Evolutionary conservation across 352 stramenopile species (phyloP).

Genomic region (Aphanomyces euteiches): DNA sequence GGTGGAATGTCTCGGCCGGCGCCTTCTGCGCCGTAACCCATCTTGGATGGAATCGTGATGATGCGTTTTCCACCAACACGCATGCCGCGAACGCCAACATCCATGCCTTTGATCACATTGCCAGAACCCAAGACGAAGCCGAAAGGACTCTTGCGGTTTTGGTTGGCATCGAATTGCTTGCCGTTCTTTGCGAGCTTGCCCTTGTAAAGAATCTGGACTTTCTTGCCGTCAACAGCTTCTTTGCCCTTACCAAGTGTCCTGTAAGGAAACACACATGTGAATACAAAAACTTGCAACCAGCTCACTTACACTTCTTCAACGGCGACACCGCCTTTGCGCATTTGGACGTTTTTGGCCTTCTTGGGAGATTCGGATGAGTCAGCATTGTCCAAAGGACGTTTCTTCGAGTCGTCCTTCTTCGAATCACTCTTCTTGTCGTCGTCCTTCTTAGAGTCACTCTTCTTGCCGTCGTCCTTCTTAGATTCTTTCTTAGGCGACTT

Average conservation of each 20-base stretch:
- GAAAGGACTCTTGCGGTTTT: slow-evolving; percentile 84
- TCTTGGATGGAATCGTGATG: slow-evolving; percentile 90
- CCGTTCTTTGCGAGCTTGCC: slow-evolving; percentile 69
- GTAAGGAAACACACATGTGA: slow-evolving; percentile 1
- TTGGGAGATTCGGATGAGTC: slow-evolving; percentile 67
- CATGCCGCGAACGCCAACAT: slow-evolving; percentile 91
- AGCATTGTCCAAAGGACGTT: slow-evolving; percentile 49
- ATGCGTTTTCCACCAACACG: slow-evolving; percentile 86
- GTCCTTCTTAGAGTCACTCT: slow-evolving; percentile 11
- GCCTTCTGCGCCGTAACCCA: slow-evolving; percentile 90
- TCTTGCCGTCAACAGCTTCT: slow-evolving; percentile 51
- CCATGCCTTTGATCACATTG: slow-evolving; percentile 95
- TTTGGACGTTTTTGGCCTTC: slow-evolving; percentile 60
- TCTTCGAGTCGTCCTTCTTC: slow-evolving; percentile 64
- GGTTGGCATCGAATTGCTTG: slow-evolving; percentile 77
- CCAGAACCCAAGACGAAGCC: slow-evolving; percentile 78
- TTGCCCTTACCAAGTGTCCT: slow-evolving; percentile 72
- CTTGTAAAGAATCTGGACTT: slow-evolving; percentile 79
- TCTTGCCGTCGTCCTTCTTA: slow-evolving; percentile 37
- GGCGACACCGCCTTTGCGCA: slow-evolving; percentile 71
- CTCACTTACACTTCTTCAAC: slow-evolving; percentile 69
- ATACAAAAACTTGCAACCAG: too few relatives aligned
- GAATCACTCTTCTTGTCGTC: slow-evolving; percentile 25
- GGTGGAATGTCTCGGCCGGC: slow-evolving; percentile 76
- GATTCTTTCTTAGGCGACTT: slow-evolving; percentile 44